A percentile compares a stretch with the other conserved stretches of the same genome.
phyloP scores from a whole-genome alignment of 202 grass and related monocot genomes.

The Musa balbisiana region DNA sequence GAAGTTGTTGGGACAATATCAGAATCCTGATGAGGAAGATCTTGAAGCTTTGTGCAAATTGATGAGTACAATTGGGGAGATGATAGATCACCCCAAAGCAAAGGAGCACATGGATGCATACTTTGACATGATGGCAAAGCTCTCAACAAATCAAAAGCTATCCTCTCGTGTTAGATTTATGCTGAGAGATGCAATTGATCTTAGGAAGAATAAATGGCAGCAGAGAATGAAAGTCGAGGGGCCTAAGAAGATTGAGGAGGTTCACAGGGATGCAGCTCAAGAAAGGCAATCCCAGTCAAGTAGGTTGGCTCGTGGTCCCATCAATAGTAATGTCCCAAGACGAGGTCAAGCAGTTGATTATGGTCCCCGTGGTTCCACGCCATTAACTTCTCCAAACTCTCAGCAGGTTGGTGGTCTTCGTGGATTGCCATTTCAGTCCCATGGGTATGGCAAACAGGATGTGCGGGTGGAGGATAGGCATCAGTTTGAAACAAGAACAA shows the following conservation, averaged over 20 bases:
- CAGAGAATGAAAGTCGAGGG: constrained; percentile 95
- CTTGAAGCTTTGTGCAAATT: constrained; percentile 96
- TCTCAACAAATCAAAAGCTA: constrained; percentile 63
- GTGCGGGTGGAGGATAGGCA: constrained; percentile 56
- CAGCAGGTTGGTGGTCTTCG: constrained; percentile 51
- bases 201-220: constrained; percentile 88
- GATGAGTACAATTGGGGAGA: constrained; percentile 97
- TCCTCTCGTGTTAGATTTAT: constrained; percentile 87
- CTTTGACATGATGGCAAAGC: constrained; percentile 58
- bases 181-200: constrained; percentile 86
- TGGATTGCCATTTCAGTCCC: constrained; percentile 41
- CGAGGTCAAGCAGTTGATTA: constrained; percentile 55
- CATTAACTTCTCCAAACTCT: constrained; percentile 44
- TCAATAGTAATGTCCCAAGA: constrained; percentile 45
- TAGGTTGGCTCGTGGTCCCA: constrained; percentile 63
- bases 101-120: constrained; percentile 97
- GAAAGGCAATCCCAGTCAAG: constrained; percentile 82
- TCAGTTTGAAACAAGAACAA: constrained; percentile 46
- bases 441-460: constrained; percentile 55
- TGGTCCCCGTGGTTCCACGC: constrained; percentile 35
- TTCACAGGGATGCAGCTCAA: constrained; percentile 90
- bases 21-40: constrained; percentile 83
- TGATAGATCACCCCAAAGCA: constrained; percentile 87
- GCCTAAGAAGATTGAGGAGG: constrained; percentile 98
- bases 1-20: constrained; percentile 57